phyloP scores from a whole-genome alignment of 495 filamentous ascomycete genomes.

The Saxispiralis lemnorum region DNA sequence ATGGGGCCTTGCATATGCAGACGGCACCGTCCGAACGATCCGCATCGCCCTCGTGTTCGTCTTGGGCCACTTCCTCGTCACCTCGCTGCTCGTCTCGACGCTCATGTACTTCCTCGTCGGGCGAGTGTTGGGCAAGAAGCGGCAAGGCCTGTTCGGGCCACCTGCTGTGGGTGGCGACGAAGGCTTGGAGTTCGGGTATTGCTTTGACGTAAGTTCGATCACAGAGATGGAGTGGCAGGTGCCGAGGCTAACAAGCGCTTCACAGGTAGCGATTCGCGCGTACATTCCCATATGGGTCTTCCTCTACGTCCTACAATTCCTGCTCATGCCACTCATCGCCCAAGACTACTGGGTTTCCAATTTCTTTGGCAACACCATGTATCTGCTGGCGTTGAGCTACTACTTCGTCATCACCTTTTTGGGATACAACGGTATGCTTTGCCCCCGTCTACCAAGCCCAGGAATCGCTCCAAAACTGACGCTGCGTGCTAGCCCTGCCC shows the following conservation, averaged over 20 bases:
- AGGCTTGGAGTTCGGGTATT: constrained; percentile 59
- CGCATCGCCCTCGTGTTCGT: constrained; percentile 46
- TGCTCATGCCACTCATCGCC: constrained; percentile 45
- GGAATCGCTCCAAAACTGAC: background rate
- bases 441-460: background rate
- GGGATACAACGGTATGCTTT: constrained; percentile 44
- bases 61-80: constrained; percentile 48
- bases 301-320: constrained; percentile 55
- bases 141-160: constrained; percentile 40
- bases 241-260: background rate
- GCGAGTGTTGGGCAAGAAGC: constrained; percentile 41
- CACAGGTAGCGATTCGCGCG: constrained; percentile 51
- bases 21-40: constrained; percentile 37
- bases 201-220: constrained; percentile 45
- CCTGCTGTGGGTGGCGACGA: constrained; percentile 28
- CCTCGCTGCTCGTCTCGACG: constrained; percentile 42
- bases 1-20: constrained; percentile 54
- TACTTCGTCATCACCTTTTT: constrained; percentile 59
- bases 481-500: constrained; percentile 35
- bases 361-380: constrained; percentile 54
- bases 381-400: constrained; percentile 50
- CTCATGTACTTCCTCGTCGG: constrained; percentile 48
- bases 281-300: constrained; percentile 62
- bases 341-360: constrained; percentile 41
- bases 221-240: background rate